phyloP scores from a whole-genome alignment of 176 grass and related monocot genomes.

The Bromus sterilis region DNA sequence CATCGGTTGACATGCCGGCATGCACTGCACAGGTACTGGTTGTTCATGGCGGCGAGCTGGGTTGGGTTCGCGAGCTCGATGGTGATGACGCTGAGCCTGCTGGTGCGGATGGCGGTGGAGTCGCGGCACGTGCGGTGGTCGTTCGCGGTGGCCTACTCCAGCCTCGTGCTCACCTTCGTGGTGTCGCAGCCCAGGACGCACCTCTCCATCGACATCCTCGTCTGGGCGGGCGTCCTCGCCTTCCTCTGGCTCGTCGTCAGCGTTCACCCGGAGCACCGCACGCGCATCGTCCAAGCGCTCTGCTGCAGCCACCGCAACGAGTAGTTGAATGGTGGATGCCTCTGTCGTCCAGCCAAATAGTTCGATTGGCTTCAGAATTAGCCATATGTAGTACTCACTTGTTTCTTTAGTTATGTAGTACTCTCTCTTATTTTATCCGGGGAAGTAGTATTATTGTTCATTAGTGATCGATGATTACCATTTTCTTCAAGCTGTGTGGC shows the following conservation, averaged over 20 bases:
- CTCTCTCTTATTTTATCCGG: neutral
- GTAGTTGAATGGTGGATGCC: neutral
- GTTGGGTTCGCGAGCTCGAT: conserved; percentile 41
- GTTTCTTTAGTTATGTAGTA: neutral
- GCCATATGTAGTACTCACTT: neutral
- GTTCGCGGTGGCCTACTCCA: conserved; percentile 43
- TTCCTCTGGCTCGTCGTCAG: conserved; percentile 32
- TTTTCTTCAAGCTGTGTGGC: neutral
- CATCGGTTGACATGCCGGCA: neutral
- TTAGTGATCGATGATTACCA: neutral
- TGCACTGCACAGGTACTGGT: conserved; percentile 13
- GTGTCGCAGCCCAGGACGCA: conserved; percentile 41
- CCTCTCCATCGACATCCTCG: conserved; percentile 23
- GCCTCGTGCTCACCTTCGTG: conserved; percentile 48
- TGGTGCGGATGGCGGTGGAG: conserved; percentile 24
- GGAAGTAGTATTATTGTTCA: neutral
- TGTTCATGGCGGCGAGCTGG: conserved; percentile 48
- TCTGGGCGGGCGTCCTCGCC: conserved; percentile 29
- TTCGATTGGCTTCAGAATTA: neutral
- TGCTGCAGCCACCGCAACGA: conserved; percentile 9
- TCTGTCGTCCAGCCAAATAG: neutral
- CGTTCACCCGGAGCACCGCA: conserved; percentile 2
- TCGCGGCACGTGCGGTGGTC: conserved; percentile 43
- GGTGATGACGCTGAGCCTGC: conserved; percentile 44
- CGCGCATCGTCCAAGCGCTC: neutral